Base-by-base conservation (phyloP, 768 basidiomycete genomes). In the Lactarius vividus region DNA sequence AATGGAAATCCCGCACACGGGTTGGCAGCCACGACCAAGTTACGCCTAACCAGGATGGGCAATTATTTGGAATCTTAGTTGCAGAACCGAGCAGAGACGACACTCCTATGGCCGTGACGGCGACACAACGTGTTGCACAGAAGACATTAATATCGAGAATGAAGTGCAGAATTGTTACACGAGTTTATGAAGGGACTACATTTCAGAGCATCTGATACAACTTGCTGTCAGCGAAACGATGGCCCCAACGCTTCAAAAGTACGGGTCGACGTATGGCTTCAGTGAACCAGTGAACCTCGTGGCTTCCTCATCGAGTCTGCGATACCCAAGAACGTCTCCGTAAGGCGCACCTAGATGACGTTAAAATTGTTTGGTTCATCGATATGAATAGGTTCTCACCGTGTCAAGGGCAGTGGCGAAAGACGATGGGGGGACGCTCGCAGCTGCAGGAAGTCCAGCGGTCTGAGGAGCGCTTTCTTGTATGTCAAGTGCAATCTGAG, bases 261-360 rank as follows among this genome's bases (percentile, higher is more conserved):
- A 23, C 23, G 49, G n/a, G 26, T 26, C 26, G 26, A 52, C n/a
- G n/a, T n/a, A 55, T 28, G 28, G 54, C 9, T n/a, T 71, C 59
- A 72, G 16, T 73, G 73, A 69, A 85, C 70, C 62, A 86, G 72
- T 13, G 80, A 77, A 1, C 82, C 86, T 66, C 85, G 75, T 5
- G 85, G 82, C 67, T 83, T 87, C 68, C 79, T 77, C 74, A 87
- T 71, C 1, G 85, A 85, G 62, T 85, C 83, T 1, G 85, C 84
- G 63, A 87, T 80, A 35, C 81, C 81, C 23, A 86, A 72, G 78
- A 87, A 87, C 1, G 85, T 81, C 69, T 85, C 77, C 0, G 84
- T 80, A 4, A 86, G 78, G 64, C 79, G 80, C 18, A 85, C 77
- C 84, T 86, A 67, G 0, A 44, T 9, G 0, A 15, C 0, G 23